Evolutionary conservation across 495 filamentous ascomycete genomes (phyloP), one percentile per base, ranked within the genome.

Genomic region (Penicillium nucicola): DNA sequence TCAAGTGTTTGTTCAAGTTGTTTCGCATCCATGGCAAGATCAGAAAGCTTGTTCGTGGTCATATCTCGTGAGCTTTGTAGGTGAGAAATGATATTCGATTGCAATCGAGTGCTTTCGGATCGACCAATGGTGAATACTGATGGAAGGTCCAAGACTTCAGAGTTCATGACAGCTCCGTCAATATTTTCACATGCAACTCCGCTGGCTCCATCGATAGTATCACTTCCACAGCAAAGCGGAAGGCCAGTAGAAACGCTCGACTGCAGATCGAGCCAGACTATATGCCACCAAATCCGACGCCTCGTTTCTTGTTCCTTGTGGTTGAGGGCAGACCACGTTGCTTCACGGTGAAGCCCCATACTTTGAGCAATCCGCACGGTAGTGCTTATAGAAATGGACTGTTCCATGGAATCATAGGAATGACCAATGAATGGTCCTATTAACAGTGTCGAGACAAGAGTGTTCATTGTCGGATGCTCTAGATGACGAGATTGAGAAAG

Each of bases 231-330:
- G 42, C 52, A 55, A 10, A 48, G 15, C 5, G 58, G 56, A 25
- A 62, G 22, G 8, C 59, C 59, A 12, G 39, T 57, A 12, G 56
- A 45, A 5, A 65, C 40, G 35, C 56, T 65, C 1, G 53, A 40
- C 34, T 62, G 62, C 1, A 62, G 39, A 52, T 65, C 62, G 9
- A 65, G 25, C 56, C 53, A 57, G 32, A 62, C 48, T 36, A 65
- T 51, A 52, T 60, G 53, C 55, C 56, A 62, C 59, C 62, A 65
- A 22, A 54, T 20, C 3, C 45, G 48, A 1, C 55, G 48, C 44
- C 52, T 52, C 15, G 34, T 15, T 18, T 59, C 45, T 28, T 28
- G 25, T 8, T 6, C 25, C 10, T 28, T 9, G 10, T 28, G 25
- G 7, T 28, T 28, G 25, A 28, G 25, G 10, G 25, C 25, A 5